Evolutionary conservation across 495 filamentous ascomycete species (phyloP).

Genomic region (Penicillium canariense): DNA sequence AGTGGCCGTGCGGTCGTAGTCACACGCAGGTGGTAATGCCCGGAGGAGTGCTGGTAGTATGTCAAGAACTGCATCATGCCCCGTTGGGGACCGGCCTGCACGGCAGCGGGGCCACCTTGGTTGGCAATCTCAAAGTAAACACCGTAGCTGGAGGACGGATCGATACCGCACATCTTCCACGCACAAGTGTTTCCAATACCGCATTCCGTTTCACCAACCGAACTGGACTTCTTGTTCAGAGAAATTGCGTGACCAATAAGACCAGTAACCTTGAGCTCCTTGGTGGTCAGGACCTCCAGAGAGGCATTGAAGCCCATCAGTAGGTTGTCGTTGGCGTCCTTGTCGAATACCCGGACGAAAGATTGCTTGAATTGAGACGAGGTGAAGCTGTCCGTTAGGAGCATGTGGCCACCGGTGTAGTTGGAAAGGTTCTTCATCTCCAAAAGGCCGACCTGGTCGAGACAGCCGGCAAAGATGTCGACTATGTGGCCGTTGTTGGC

Average conservation of each 20-base stretch:
- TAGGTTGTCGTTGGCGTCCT: constrained; percentile 89
- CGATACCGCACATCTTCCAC: constrained; percentile 99
- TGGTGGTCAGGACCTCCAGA: constrained; percentile 93
- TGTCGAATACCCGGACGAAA: constrained; percentile 95
- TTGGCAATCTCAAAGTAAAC: constrained; percentile 97
- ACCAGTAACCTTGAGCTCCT: constrained; percentile 97
- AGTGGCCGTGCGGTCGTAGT: constrained; percentile 91
- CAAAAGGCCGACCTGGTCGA: constrained; percentile 95
- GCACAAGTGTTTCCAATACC: constrained; percentile 98
- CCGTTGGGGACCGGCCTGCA: constrained; percentile 82
- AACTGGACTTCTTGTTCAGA: constrained; percentile 95
- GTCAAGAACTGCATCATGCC: constrained; percentile 99
- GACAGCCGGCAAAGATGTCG: constrained; percentile 96
- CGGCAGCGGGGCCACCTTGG: constrained; percentile 83
- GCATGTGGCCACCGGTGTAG: constrained; percentile 96
- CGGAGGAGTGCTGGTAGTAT: constrained; percentile 97
- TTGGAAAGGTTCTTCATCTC: constrained; percentile 99
- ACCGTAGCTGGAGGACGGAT: constrained; percentile 89
- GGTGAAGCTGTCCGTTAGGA: constrained; percentile 97
- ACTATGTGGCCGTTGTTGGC: constrained; percentile 97
- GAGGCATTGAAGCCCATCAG: constrained; percentile 99
- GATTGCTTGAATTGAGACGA: constrained; percentile 99
- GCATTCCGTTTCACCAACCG: constrained; percentile 96
- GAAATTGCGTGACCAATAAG: constrained; percentile 96
- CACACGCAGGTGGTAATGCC: constrained; percentile 92